phyloP scores from a whole-genome alignment of 2,329 filamentous ascomycete genomes.

The Clonostachys rosea region DNA sequence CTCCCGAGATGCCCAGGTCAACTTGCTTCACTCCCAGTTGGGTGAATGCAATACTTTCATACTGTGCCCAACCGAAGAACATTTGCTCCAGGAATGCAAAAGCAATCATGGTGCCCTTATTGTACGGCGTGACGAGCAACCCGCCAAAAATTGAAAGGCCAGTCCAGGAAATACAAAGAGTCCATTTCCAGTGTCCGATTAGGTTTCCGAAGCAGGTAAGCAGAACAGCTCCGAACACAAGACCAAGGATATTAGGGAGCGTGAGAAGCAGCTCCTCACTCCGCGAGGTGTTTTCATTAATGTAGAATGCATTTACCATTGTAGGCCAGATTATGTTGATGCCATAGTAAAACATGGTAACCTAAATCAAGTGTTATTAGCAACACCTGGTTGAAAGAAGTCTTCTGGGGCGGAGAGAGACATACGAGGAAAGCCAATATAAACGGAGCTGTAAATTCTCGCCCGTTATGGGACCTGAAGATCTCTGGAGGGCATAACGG shows the following conservation, averaged over 20 bases:
- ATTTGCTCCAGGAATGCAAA: constrained; percentile 38
- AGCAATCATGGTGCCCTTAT: constrained; percentile 38
- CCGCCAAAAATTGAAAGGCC: constrained; percentile 41
- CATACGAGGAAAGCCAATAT: constrained; percentile 32
- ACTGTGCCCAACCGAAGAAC: constrained; percentile 40
- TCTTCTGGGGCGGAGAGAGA: no score
- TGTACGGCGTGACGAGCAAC: constrained; percentile 31
- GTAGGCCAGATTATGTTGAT: constrained; percentile 38
- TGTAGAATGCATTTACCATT: constrained; percentile 56
- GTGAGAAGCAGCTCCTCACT: constrained; percentile 63
- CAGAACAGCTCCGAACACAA: constrained; percentile 32
- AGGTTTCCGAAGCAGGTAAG: constrained; percentile 31
- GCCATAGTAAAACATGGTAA: constrained; percentile 46
- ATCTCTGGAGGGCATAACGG: constrained; percentile 35
- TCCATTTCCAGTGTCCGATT: constrained; percentile 40
- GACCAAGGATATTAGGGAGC: constrained; percentile 35
- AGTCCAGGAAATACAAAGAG: constrained; percentile 31
- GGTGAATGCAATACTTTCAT: constrained; percentile 39
- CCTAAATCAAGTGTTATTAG: no score
- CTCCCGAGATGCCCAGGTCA: constrained; percentile 50
- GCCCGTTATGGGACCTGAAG: constrained; percentile 34
- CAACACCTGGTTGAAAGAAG: no score
- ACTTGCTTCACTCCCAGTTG: constrained; percentile 42
- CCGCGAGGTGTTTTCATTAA: constrained; percentile 66
- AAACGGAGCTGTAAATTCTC: constrained; percentile 40